These are phyloP conservation scores for Globisporangium spiculum DNA, from an alignment of 352 stramenopile genomes.

Conservation along the genomic window DNA sequence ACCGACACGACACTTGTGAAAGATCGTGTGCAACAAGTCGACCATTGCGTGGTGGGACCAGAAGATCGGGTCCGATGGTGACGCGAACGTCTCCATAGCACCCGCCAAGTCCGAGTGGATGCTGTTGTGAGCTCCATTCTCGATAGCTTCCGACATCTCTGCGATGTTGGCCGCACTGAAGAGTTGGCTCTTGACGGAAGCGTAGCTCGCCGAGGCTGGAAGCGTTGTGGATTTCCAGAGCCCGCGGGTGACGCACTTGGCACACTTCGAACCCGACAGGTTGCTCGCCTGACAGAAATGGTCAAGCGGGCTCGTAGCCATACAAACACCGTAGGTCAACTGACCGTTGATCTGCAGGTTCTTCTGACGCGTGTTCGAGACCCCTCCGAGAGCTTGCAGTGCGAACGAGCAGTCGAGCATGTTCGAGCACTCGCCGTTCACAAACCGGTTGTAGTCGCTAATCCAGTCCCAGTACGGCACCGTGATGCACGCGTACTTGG, in stretches of 20 bases:
- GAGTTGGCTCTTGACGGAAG: slow-evolving; percentile 42
- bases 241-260: slow-evolving; percentile 38
- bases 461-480: slow-evolving; percentile 56
- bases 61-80: slow-evolving; percentile 56
- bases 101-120: slow-evolving; percentile 43
- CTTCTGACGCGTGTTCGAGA: background rate
- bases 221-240: slow-evolving; percentile 21
- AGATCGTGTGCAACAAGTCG: slow-evolving; percentile 50
- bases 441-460: background rate
- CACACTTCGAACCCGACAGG: slow-evolving; percentile 26
- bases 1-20: slow-evolving; percentile 50
- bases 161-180: slow-evolving; percentile 39
- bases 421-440: background rate
- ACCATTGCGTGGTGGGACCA: slow-evolving; percentile 49
- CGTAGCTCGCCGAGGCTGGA: slow-evolving; percentile 32
- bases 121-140: slow-evolving; percentile 48
- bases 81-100: slow-evolving; percentile 44
- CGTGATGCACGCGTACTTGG: slow-evolving; percentile 21
- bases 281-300: slow-evolving; percentile 47
- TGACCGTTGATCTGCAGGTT: slow-evolving; percentile 32
- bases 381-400: slow-evolving; percentile 43
- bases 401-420: slow-evolving; percentile 7
- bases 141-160: slow-evolving; percentile 19
- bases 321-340: slow-evolving; percentile 31
- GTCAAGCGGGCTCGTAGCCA: slow-evolving; percentile 25